Conservation (phyloP, 345 rosid species). For the Reutealis trisperma region DNA sequence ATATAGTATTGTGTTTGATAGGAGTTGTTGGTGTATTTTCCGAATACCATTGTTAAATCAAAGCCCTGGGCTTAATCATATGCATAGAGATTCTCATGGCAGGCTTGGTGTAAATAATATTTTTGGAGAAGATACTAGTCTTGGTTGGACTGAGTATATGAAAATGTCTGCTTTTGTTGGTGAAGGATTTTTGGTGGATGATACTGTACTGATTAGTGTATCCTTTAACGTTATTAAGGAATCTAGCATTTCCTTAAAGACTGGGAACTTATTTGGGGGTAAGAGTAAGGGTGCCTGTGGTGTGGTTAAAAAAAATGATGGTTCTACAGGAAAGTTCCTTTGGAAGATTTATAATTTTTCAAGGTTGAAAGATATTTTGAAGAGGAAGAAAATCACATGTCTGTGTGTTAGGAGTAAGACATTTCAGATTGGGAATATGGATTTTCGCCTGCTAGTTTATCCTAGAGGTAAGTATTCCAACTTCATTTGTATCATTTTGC, state of each 20-base stretch:
- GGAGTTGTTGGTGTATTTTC: conserved; percentile 26
- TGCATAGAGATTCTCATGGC: conserved; percentile 17
- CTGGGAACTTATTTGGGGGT: conserved; percentile 3
- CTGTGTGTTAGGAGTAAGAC: no score
- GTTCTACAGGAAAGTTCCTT: conserved; percentile 10
- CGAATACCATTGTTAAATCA: conserved; percentile 21
- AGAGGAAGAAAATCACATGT: no score
- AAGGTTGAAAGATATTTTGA: no score
- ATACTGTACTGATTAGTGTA: conserved; percentile 1
- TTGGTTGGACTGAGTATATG: conserved; percentile 28
- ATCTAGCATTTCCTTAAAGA: neutral
- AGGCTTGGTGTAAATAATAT: conserved; percentile 4
- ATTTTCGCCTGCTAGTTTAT: neutral
- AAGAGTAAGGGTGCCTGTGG: neutral
- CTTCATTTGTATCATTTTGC: neutral
- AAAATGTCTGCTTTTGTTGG: conserved; percentile 20
- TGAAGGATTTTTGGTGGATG: conserved; percentile 23
- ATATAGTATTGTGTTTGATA: neutral
- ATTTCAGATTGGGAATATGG: no score
- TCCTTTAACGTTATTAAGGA: conserved; percentile 22
- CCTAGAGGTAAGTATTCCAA: conserved; percentile 18
- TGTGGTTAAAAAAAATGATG: conserved; percentile 1
- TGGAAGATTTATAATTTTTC: conserved; percentile 24
- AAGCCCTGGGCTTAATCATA: conserved; percentile 13
- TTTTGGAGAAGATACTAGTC: conserved; percentile 3